Evolutionary conservation across 164 flowering plant species (phyloP).

Genomic region (Aristolochia californica): DNA sequence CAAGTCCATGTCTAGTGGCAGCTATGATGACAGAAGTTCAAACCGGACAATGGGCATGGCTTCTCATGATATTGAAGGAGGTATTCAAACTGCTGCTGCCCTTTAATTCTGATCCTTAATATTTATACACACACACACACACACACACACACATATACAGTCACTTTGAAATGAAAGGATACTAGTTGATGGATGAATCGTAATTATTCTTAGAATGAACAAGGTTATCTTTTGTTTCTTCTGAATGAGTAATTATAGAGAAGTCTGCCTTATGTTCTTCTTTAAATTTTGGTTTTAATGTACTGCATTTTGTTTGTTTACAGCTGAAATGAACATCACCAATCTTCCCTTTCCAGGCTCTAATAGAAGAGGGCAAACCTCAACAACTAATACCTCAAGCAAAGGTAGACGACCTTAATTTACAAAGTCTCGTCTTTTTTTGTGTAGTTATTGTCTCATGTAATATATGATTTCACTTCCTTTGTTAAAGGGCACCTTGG

Average conservation of each 20-base stretch:
- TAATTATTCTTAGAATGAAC: too few relatives aligned
- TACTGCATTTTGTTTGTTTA: conserved; percentile 2
- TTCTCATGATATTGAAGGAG: conserved; percentile 22
- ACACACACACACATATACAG: too few relatives aligned
- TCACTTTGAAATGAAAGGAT: too few relatives aligned
- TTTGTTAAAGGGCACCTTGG: background rate
- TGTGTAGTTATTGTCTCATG: too few relatives aligned
- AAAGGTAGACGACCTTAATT: conserved; percentile 34
- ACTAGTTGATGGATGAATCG: too few relatives aligned
- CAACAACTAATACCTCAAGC: conserved; percentile 34
- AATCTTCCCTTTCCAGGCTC: conserved; percentile 22
- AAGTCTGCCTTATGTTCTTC: background rate
- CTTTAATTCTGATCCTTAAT: background rate
- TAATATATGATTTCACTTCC: background rate
- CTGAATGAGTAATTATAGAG: background rate
- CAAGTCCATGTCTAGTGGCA: conserved; percentile 21
- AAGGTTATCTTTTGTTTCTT: too few relatives aligned
- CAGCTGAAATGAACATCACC: conserved; percentile 40
- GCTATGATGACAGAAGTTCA: conserved; percentile 20
- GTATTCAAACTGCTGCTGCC: conserved; percentile 10
- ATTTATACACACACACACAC: too few relatives aligned
- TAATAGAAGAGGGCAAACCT: conserved; percentile 30
- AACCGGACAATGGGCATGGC: conserved; percentile 12
- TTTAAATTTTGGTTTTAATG: background rate
- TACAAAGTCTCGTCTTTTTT: background rate